Evolutionary conservation across 2,329 filamentous ascomycete species (phyloP), one percentile per base, ranked within the genome.

Genomic region (Xylariaceae sp.): DNA sequence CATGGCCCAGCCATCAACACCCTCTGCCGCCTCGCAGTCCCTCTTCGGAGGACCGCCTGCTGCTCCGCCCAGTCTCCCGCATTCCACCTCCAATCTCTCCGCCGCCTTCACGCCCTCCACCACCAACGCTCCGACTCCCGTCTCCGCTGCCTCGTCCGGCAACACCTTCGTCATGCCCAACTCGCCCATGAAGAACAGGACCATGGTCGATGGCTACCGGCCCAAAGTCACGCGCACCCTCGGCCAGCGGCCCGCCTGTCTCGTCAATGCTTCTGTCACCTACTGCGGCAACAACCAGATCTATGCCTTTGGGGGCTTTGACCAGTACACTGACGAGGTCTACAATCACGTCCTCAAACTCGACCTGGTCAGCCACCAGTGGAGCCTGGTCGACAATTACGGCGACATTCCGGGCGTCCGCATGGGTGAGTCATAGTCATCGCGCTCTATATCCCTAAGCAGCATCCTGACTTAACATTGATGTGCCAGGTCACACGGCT

Each of bases 251-350:
- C 94, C 94, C 35, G 91, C 94, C 33, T 97, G 92, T 66, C 78
- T 99, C 44, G 92, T 99, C 59, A 99, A 99, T 75, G 94, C 94
- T 45, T 97, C 94, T 1, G 92, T 97, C 53, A 99, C 94, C n/a
- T 96, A 96, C 68, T 96, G 94, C 64, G 91, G 91, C 52, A 94
- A 96, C 71, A 94, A 97, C 67, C 85, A 94, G 69, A 97, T 99
- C 61, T 97, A 95, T 70, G 94, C 92, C 11, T 99, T 99, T 75
- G 94, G 94, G 39, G 94, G 94, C 15, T 99, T 99, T 65, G 94
- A 99, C 66, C 92, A 97, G 70, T 97, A 96, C 66, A 99, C 94
- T 0, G 94, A 99, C 68, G 94, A 99, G 74, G 89, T 99, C 15
- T 99, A 99, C 72, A 99, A 99, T 66, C 94, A 99, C 72, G 94